A percentile compares a stretch with the other conserved stretches of the same genome.
These are phyloP conservation scores for Sarcomyxa edulis DNA, from an alignment of 768 basidiomycete species.

Conservation along the genomic window DNA sequence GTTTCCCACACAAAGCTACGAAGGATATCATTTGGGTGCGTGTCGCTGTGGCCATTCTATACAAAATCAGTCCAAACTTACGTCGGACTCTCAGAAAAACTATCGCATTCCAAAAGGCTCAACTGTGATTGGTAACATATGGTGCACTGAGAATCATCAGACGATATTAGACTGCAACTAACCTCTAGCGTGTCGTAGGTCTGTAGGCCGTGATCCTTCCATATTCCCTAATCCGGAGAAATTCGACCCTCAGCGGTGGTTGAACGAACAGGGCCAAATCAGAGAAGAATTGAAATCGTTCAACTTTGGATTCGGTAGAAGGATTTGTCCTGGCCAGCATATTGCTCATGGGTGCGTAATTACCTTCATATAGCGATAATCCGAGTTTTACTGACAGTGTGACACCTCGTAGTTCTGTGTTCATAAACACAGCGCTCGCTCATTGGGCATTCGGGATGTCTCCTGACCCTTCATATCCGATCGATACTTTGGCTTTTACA, in stretches of 20 bases:
- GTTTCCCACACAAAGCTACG: constrained; percentile 61
- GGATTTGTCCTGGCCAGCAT: constrained; percentile 65
- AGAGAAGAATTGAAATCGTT: constrained; percentile 49
- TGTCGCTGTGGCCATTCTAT: neutral
- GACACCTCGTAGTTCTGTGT: constrained; percentile 45
- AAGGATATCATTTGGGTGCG: constrained; percentile 62
- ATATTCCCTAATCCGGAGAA: constrained; percentile 55
- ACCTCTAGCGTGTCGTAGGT: constrained; percentile 18
- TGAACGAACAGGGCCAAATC: constrained; percentile 35
- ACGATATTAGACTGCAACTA: neutral
- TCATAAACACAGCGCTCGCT: constrained; percentile 58
- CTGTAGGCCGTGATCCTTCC: constrained; percentile 51
- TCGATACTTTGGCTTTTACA: constrained; percentile 57
- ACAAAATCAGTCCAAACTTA: neutral
- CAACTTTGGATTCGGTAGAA: constrained; percentile 55
- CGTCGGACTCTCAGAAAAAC: constrained; percentile 25
- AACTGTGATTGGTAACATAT: constrained; percentile 55
- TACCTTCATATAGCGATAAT: neutral
- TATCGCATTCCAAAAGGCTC: constrained; percentile 53
- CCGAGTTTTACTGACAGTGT: neutral
- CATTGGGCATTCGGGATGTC: constrained; percentile 62
- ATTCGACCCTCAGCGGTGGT: constrained; percentile 58
- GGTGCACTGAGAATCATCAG: constrained; percentile 28
- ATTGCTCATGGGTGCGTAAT: constrained; percentile 40
- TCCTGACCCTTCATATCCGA: constrained; percentile 45